Base-by-base conservation (phyloP, 2,329 filamentous ascomycete genomes). In the Chalaropsis ovoidea region DNA sequence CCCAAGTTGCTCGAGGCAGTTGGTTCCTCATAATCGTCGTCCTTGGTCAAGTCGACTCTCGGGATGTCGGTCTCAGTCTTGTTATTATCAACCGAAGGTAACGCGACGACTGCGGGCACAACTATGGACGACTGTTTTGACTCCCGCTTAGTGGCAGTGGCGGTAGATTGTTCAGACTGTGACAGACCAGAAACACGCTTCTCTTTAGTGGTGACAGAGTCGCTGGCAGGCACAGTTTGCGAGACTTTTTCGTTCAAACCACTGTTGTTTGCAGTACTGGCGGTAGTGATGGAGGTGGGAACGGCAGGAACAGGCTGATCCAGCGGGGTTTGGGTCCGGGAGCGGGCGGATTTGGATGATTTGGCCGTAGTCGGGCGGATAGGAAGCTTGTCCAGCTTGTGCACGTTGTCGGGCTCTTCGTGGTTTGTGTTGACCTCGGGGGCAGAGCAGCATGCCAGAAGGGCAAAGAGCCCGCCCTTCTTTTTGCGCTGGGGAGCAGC, bases 11-110 rank as follows among this genome's bases (percentile, higher is more conserved):
- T 78, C 39, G 82, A 42, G 15, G 61, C 22, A 42, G n/a, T 15
- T 11, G n/a, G 17, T 15, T 45, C 80, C 52, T 78, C 79, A 73
- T 89, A 86, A 42, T 80, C 79, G 73, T 89, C 87, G 43, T 80
- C 79, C 83, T 90, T 89, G 65, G 85, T 80, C 65, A 86, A 79
- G 73, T 90, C 86, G 31, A 83, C 80, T 69, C 86, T 83, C 3
- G 81, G 65, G 10, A 31, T 4, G 1, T 67, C 31, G 70, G 61
- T 67, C 67, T 70, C 73, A 71, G 74, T 82, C 71, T 73, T 79
- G 71, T 76, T 83, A 75, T 74, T 77, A 64, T 65, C 63, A 39
- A 58, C 60, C 10, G 67, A 41, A 15, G 66, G 54, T 6, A 63
- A 56, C 3, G 64, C 61, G 49, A 72, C 73, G 41, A 76, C 73